phyloP scores from a whole-genome alignment of 139 green algal species.

The Tetraselmis striata region DNA sequence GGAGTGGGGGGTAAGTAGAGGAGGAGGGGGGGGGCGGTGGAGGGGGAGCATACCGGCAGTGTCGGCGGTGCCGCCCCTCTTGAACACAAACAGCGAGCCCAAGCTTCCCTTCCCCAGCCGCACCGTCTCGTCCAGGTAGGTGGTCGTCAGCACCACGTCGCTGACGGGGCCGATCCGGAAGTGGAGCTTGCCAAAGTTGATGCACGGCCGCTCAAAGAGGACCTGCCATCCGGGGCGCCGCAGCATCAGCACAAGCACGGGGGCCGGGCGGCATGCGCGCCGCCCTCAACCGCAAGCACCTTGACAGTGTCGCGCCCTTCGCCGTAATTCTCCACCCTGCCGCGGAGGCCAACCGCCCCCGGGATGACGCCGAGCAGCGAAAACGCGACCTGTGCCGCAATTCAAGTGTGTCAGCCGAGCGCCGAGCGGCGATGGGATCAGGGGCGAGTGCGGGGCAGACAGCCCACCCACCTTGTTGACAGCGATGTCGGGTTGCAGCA shows the following conservation, averaged over 20 bases:
- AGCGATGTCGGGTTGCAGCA: slow-evolving; percentile 60
- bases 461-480: slow-evolving; percentile 55
- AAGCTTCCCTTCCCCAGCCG: slow-evolving; percentile 62
- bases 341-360: slow-evolving; percentile 53
- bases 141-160: slow-evolving; percentile 63
- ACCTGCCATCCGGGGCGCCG: slow-evolving; percentile 31
- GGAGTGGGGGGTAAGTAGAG: neutral
- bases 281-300: slow-evolving; percentile 2
- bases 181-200: slow-evolving; percentile 41
- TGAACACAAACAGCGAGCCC: slow-evolving; percentile 73
- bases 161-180: slow-evolving; percentile 47
- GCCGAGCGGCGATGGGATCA: neutral
- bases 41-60: slow-evolving; percentile 22
- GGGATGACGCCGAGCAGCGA: slow-evolving; percentile 54
- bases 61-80: slow-evolving; percentile 48
- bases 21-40: neutral
- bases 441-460: neutral
- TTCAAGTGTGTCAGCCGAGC: neutral
- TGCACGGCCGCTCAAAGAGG: slow-evolving; percentile 59
- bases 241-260: neutral
- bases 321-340: slow-evolving; percentile 23
- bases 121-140: slow-evolving; percentile 70
- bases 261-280: neutral
- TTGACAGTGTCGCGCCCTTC: slow-evolving; percentile 50
- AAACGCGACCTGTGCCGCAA: slow-evolving; percentile 38